A percentile compares a stretch with the other conserved stretches of the same genome.
Conservation (phyloP, 345 rosid genomes). For the Citrus sinensis region DVS_A1.0 CM039165.1:38549001-38549500, state of each 20-base stretch:
- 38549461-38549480: slow-evolving; percentile 65
- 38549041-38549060: slow-evolving; percentile 32
- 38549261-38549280: too few species aligned
- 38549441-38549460: slow-evolving; percentile 32
- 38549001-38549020: slow-evolving; percentile 44
- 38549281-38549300: not conserved
- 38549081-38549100: not conserved
- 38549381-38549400: slow-evolving; percentile 36
- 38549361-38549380: slow-evolving; percentile 37
- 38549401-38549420: slow-evolving; percentile 60
- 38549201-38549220: too few species aligned
- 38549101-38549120: not conserved
- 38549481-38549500: slow-evolving; percentile 49
- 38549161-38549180: too few species aligned
- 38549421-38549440: slow-evolving; percentile 50
- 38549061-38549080: not conserved
- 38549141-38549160: too few species aligned
- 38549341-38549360: not conserved
- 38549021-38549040: slow-evolving; percentile 50
- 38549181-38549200: too few species aligned
- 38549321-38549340: not conserved
- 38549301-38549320: too few species aligned
- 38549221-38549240: too few species aligned
- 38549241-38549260: too few species aligned
- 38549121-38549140: not conserved